Evolutionary conservation across 1,284 basidiomycete species (phyloP).

Genomic region (Volvariella surrecta): DNA sequence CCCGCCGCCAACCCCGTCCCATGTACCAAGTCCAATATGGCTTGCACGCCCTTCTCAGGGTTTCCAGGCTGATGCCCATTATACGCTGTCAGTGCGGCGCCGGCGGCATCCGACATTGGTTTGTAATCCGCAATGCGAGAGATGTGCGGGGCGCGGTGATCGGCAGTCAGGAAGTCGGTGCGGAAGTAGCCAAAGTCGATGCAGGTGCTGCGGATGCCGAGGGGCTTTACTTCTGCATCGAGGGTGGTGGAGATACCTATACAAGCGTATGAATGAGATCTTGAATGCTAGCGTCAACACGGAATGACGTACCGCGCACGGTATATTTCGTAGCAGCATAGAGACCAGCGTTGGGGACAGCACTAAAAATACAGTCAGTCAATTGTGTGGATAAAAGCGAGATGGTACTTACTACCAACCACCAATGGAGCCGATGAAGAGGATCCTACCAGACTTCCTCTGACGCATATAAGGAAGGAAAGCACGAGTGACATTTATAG

Average conservation of each 20-base stretch:
- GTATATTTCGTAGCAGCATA: conserved; percentile 29
- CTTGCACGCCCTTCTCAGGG: conserved; percentile 22
- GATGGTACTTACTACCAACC: conserved; percentile 20
- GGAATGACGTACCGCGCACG: conserved; percentile 20
- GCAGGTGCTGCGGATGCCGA: conserved; percentile 33
- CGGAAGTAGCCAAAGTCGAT: conserved; percentile 38
- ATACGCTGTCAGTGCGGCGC: conserved; percentile 21
- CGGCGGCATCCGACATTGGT: conserved; percentile 17
- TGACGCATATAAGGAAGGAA: conserved; percentile 33
- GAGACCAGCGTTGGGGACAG: conserved; percentile 21
- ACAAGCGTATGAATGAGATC: too few relatives aligned
- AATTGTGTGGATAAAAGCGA: too few relatives aligned
- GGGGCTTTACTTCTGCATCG: conserved; percentile 29
- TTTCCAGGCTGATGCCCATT: conserved; percentile 27
- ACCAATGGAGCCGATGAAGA: conserved; percentile 27
- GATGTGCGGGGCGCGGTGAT: conserved; percentile 21
- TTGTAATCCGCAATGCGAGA: conserved; percentile 31
- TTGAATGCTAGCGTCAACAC: neutral
- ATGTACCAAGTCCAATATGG: conserved; percentile 23
- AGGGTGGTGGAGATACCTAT: conserved; percentile 27
- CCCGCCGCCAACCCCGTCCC: conserved; percentile 23
- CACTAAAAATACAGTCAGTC: conserved; percentile 9
- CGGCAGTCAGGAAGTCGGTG: conserved; percentile 25
- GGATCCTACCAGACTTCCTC: conserved; percentile 24
- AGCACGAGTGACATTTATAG: conserved; percentile 28